Evolutionary conservation across 1,139 yeast species (phyloP).

Genomic region (Hyphopichia fennica): DNA sequence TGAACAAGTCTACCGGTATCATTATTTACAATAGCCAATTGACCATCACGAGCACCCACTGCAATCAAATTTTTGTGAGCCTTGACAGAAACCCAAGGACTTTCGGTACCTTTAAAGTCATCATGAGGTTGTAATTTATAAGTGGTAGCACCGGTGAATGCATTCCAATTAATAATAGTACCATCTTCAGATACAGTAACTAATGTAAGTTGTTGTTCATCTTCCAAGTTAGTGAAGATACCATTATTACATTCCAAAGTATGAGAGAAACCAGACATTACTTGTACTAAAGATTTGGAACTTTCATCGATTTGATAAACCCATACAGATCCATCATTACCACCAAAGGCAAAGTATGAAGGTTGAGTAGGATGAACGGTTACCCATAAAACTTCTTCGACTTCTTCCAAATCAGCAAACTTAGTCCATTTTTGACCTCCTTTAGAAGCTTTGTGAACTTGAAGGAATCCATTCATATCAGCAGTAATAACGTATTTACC

Average conservation of each 20-base stretch:
- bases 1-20: constrained; percentile 72
- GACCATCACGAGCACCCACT: constrained; percentile 86
- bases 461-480: constrained; percentile 88
- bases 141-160: constrained; percentile 68
- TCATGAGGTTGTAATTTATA: constrained; percentile 63
- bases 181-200: constrained; percentile 89
- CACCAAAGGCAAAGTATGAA: constrained; percentile 89
- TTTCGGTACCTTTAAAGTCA: constrained; percentile 67
- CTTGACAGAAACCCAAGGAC: constrained; percentile 84
- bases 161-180: constrained; percentile 84
- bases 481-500: constrained; percentile 84
- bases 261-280: constrained; percentile 82
- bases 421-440: constrained; percentile 83
- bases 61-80: constrained; percentile 53
- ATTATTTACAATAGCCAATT: constrained; percentile 70
- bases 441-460: constrained; percentile 68
- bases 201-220: constrained; percentile 61
- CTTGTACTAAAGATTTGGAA: constrained; percentile 56
- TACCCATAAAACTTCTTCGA: constrained; percentile 77
- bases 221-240: constrained; percentile 62
- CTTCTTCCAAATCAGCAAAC: constrained; percentile 75
- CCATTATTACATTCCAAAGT: constrained; percentile 80
- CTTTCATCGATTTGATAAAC: constrained; percentile 71
- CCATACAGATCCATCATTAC: constrained; percentile 93
- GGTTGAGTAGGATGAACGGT: constrained; percentile 71